These are phyloP conservation scores for Salvia splendens DNA, from an alignment of 257 asterid species.

Conservation along the genomic window DNA sequence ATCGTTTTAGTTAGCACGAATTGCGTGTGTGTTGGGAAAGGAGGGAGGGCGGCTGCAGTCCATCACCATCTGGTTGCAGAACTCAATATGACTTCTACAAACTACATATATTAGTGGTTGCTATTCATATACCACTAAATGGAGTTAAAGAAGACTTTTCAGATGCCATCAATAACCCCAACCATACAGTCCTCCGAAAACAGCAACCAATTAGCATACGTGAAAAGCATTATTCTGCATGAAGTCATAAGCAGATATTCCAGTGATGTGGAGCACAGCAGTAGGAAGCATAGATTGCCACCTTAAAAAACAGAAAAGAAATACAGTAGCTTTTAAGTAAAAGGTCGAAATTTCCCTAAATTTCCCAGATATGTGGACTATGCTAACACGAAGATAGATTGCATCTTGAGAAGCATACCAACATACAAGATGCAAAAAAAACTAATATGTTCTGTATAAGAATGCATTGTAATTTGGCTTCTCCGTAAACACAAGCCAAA, in stretches of 20 bases:
- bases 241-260: too few species aligned
- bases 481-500: not conserved
- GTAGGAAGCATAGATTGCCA: too few species aligned
- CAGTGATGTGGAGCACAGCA: too few species aligned
- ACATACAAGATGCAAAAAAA: not conserved
- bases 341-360: too few species aligned
- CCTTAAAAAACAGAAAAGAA: too few species aligned
- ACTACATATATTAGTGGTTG: slow-evolving; percentile 8
- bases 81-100: not conserved
- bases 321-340: too few species aligned
- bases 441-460: slow-evolving; percentile 1
- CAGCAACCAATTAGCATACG: too few species aligned
- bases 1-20: not conserved
- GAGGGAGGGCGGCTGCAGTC: too few species aligned
- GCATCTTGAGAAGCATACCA: not conserved
- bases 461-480: not conserved
- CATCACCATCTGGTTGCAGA: slow-evolving; percentile 7
- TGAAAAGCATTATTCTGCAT: too few species aligned
- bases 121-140: slow-evolving; percentile 9
- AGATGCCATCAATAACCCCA: not conserved
- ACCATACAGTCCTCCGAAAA: too few species aligned
- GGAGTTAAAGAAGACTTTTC: not conserved
- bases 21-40: not conserved
- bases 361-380: too few species aligned
- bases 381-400: too few species aligned